Percentiles rank a stretch among this genome's conserved stretches.
phyloP scores from a whole-genome alignment of 139 green algal genomes.

The Auxenochlorella pyrenoidosa region DNA sequence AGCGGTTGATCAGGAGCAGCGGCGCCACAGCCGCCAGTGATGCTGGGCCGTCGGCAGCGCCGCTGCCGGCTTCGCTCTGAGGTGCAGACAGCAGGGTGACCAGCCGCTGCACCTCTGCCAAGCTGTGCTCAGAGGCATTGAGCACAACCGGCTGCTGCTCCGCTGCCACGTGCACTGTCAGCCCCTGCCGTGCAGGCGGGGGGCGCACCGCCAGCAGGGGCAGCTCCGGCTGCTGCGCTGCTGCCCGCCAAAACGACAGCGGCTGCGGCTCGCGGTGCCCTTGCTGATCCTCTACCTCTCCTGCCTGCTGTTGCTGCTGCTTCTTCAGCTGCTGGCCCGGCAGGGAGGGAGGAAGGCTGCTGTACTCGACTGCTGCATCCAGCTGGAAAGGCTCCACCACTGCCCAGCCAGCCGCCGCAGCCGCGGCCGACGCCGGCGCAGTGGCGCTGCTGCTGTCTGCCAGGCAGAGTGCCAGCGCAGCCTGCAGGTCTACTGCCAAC shows the following conservation, averaged over 20 bases:
- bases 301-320: neutral
- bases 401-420: neutral
- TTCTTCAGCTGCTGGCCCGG: neutral
- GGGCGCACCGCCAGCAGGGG: constrained; percentile 19
- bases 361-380: constrained; percentile 18
- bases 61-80: too few relatives aligned
- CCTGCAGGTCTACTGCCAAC: constrained; percentile 8
- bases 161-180: neutral
- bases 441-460: constrained; percentile 19
- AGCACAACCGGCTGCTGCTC: constrained; percentile 22
- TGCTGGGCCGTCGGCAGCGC: neutral
- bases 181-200: neutral
- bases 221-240: constrained; percentile 24
- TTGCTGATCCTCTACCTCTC: neutral
- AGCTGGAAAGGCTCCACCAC: constrained; percentile 29
- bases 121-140: constrained; percentile 9
- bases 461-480: constrained; percentile 9
- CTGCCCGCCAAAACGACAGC: neutral
- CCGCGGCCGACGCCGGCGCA: neutral
- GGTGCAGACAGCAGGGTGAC: neutral
- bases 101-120: constrained; percentile 18
- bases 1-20: constrained; percentile 37
- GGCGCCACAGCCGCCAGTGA: neutral
- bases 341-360: neutral
- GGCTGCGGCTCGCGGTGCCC: neutral